phyloP scores from a whole-genome alignment of 2,329 filamentous ascomycete species.

The Phyllosticta citrichinensis region DNA sequence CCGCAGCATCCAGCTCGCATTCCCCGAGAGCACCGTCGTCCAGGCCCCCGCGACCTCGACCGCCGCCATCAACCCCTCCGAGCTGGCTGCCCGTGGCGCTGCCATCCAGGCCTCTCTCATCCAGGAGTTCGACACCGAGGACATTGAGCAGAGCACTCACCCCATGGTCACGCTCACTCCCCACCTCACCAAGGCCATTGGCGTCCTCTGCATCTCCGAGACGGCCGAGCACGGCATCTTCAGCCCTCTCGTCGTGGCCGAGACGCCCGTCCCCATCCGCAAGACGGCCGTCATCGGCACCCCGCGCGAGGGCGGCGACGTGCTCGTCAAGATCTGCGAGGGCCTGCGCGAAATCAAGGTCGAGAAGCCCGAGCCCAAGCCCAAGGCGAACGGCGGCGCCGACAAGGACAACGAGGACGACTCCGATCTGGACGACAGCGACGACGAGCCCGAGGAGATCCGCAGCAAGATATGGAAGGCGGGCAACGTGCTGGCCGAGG shows the following conservation, averaged over 20 bases:
- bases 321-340: slow-evolving; percentile 81
- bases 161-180: slow-evolving; percentile 88
- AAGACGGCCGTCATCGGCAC: slow-evolving; percentile 69
- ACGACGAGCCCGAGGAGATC: slow-evolving; percentile 71
- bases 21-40: slow-evolving; percentile 69
- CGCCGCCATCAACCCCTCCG: slow-evolving; percentile 82
- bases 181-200: slow-evolving; percentile 80
- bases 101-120: slow-evolving; percentile 92
- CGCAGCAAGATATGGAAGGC: slow-evolving; percentile 90
- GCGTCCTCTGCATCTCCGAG: slow-evolving; percentile 59
- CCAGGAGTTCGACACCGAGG: slow-evolving; percentile 84
- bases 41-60: slow-evolving; percentile 72
- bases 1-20: slow-evolving; percentile 64
- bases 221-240: slow-evolving; percentile 59
- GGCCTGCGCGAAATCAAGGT: slow-evolving; percentile 87
- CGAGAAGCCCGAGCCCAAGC: slow-evolving; percentile 73
- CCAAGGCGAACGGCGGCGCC: slow-evolving; percentile 54
- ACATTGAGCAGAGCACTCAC: slow-evolving; percentile 94
- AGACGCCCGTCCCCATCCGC: slow-evolving; percentile 84
- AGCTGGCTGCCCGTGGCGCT: slow-evolving; percentile 78
- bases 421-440: slow-evolving; percentile 33
- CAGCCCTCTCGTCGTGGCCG: slow-evolving; percentile 67
- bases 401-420: slow-evolving; percentile 52
- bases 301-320: slow-evolving; percentile 73
- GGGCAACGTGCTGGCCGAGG: slow-evolving; percentile 72